Percentiles rank a stretch among this genome's conserved stretches.
These are phyloP conservation scores for Solanum chacoense DNA, from an alignment of 305 asterid species.

Conservation along the genomic window DNA sequence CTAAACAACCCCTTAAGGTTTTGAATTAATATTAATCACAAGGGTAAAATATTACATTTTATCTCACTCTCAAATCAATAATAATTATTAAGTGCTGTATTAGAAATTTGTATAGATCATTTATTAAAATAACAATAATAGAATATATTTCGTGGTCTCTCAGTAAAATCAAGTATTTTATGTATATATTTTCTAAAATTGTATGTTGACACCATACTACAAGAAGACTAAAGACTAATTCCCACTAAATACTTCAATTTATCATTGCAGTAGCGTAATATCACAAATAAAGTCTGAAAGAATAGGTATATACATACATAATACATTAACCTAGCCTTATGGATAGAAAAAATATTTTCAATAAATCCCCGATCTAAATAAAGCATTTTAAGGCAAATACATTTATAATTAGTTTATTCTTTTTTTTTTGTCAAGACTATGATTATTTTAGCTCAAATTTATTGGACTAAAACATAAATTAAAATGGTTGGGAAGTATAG, in stretches of 20 bases:
- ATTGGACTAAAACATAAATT: neutral
- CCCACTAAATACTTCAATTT: neutral
- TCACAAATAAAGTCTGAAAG: rapidly evolving
- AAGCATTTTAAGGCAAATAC: neutral
- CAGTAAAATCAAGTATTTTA: neutral
- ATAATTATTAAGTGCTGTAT: neutral
- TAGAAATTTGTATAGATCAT: neutral
- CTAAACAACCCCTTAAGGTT: neutral
- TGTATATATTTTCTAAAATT: neutral
- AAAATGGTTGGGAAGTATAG: neutral
- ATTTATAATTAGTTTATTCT: neutral
- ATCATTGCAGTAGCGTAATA: neutral
- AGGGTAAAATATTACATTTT: neutral
- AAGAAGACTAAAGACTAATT: no score
- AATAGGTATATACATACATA: neutral
- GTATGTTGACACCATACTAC: neutral
- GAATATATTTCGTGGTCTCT: neutral
- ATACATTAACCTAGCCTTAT: neutral
- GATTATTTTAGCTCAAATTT: neutral
- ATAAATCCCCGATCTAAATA: rapidly evolving
- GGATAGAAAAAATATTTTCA: neutral
- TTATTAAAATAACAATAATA: no score
- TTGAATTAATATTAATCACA: neutral
- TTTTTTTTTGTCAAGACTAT: neutral
- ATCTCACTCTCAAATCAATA: neutral